Conservation (phyloP, 1,284 basidiomycete species). For the Abortiporus biennis region DNA sequence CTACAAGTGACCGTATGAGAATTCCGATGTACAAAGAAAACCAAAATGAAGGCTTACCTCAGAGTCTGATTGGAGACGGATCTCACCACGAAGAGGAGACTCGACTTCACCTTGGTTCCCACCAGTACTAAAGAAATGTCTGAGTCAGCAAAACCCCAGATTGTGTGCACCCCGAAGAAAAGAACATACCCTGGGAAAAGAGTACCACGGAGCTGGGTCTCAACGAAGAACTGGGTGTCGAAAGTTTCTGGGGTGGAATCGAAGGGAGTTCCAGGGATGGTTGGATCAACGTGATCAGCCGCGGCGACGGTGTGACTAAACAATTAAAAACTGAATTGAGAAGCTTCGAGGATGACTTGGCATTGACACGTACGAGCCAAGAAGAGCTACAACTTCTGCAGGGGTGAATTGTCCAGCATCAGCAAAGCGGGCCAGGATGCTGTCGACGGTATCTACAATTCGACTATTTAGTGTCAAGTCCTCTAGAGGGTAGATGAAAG, state of each 20-base stretch:
- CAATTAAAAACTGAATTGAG: not conserved
- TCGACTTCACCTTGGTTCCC: conserved; percentile 29
- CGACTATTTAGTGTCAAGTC: not conserved
- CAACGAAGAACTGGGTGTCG: conserved; percentile 35
- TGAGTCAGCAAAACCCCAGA: not conserved
- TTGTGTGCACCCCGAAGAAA: not conserved
- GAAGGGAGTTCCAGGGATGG: conserved; percentile 28
- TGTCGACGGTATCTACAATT: conserved; percentile 26
- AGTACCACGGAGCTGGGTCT: conserved; percentile 29
- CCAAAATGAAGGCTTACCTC: conserved; percentile 32
- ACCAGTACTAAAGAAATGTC: conserved; percentile 18
- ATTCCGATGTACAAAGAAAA: conserved; percentile 1
- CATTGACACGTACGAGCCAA: conserved; percentile 15
- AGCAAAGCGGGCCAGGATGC: conserved; percentile 31
- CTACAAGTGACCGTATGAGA: not conserved
- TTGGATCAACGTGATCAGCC: conserved; percentile 19
- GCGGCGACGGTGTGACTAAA: conserved; percentile 31
- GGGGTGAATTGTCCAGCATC: conserved; percentile 30
- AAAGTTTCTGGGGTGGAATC: conserved; percentile 32
- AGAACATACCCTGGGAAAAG: conserved; percentile 21
- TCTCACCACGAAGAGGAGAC: conserved; percentile 30
- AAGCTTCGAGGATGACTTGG: not conserved
- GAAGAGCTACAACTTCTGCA: conserved; percentile 34
- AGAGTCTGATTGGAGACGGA: conserved; percentile 37
- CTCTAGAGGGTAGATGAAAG: not conserved